Percentiles rank a stretch among this genome's conserved stretches.
These are phyloP conservation scores for Penicillium sp. DNA, from an alignment of 2,329 filamentous ascomycete genomes.

Conservation along the genomic window DNA sequence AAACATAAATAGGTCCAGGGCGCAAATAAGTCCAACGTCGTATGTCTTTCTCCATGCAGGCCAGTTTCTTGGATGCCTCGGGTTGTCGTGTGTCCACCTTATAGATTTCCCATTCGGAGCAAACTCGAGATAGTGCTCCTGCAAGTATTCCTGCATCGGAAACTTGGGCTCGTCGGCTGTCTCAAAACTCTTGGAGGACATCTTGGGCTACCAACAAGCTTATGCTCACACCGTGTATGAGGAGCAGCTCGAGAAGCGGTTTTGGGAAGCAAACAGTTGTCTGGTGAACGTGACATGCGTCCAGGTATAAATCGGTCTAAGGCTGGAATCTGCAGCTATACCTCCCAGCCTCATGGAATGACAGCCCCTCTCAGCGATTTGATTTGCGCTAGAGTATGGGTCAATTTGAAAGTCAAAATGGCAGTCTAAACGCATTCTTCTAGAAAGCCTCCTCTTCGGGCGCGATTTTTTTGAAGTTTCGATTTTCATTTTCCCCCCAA, in stretches of 20 bases:
- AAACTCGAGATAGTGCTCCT: constrained; percentile 32
- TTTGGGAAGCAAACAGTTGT: background rate
- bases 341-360: constrained; percentile 2
- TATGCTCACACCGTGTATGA: background rate
- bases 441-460: background rate
- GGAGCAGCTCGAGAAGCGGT: background rate
- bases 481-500: too few species aligned
- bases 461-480: too few species aligned
- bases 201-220: constrained; percentile 8
- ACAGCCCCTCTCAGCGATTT: background rate
- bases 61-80: constrained; percentile 40
- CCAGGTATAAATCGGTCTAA: constrained; percentile 1
- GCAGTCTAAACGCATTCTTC: background rate
- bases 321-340: background rate
- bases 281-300: background rate
- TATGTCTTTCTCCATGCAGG: constrained; percentile 30
- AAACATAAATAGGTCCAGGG: constrained; percentile 41
- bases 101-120: constrained; percentile 36
- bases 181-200: constrained; percentile 15
- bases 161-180: constrained; percentile 15
- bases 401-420: background rate
- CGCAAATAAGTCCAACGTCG: constrained; percentile 32
- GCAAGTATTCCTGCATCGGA: constrained; percentile 22
- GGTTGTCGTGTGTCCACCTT: constrained; percentile 35
- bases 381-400: background rate